Evolutionary conservation across 1,139 yeast genomes (phyloP).

Genomic region (Scheffersomyces cryptocercus): DNA sequence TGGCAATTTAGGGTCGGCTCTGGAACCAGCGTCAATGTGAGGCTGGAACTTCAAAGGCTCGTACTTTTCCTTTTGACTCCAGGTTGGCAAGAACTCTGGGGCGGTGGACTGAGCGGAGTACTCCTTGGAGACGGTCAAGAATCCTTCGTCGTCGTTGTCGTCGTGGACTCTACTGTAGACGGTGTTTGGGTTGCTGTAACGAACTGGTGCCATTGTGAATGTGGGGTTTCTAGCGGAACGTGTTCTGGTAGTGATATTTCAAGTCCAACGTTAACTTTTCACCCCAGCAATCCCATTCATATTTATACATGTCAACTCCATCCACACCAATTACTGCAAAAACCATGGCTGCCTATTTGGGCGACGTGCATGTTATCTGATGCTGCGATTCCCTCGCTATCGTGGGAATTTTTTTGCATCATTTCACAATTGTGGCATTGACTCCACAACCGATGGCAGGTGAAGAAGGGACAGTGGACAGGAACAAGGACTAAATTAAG

Average conservation of each 20-base stretch:
- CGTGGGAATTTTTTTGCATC: background rate
- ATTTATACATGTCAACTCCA: too few relatives aligned
- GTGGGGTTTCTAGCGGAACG: background rate
- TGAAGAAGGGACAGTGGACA: too few relatives aligned
- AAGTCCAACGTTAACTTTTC: too few relatives aligned
- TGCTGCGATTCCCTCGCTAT: too few relatives aligned
- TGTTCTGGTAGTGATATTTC: too few relatives aligned
- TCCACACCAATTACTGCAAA: too few relatives aligned
- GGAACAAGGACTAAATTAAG: too few relatives aligned
- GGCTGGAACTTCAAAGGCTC: conserved; percentile 49
- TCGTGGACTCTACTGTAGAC: conserved; percentile 10
- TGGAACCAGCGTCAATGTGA: conserved; percentile 53
- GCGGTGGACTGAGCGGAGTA: conserved; percentile 23
- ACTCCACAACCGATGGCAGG: background rate
- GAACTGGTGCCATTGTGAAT: conserved; percentile 5
- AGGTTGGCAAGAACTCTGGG: conserved; percentile 51
- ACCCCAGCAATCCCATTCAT: too few relatives aligned
- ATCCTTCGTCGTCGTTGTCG: conserved; percentile 21
- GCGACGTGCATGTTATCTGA: too few relatives aligned
- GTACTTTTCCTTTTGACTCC: conserved; percentile 46
- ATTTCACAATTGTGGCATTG: conserved; percentile 1
- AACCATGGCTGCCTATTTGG: too few relatives aligned
- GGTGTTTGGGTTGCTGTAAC: conserved; percentile 8
- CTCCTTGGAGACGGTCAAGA: conserved; percentile 27
- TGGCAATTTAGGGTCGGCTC: conserved; percentile 57